Percentiles rank a stretch among this genome's conserved stretches.
These are phyloP conservation scores for Pichia manshurica DNA, from an alignment of 805 yeast species.

Conservation along the genomic window DNA sequence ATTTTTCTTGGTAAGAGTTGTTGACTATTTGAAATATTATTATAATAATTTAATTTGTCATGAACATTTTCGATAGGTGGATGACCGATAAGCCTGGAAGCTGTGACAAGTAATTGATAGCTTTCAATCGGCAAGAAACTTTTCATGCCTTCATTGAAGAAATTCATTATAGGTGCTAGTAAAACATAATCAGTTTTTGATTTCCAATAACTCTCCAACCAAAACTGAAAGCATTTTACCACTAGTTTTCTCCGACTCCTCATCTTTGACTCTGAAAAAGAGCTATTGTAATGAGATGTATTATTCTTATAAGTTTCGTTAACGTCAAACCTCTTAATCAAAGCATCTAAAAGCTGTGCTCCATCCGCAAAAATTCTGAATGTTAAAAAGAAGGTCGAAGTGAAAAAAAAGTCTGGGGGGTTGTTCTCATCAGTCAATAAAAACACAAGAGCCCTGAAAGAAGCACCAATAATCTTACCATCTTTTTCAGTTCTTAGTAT, in stretches of 20 bases:
- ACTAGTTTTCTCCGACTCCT: slow-evolving; percentile 63
- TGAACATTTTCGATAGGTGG: slow-evolving; percentile 43
- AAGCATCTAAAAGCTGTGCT: slow-evolving; percentile 58
- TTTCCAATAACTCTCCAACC: slow-evolving; percentile 92
- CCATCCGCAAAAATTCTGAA: slow-evolving; percentile 69
- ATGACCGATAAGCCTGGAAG: slow-evolving; percentile 52
- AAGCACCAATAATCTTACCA: slow-evolving; percentile 58
- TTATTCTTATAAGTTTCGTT: slow-evolving; percentile 31
- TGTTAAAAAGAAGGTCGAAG: slow-evolving; percentile 70
- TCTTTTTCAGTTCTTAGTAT: slow-evolving; percentile 42
- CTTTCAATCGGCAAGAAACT: slow-evolving; percentile 58
- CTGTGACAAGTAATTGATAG: slow-evolving; percentile 52
- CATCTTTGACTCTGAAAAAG: slow-evolving; percentile 39
- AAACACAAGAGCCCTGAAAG: slow-evolving; percentile 61
- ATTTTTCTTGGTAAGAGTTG: slow-evolving; percentile 55
- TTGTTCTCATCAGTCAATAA: slow-evolving; percentile 59
- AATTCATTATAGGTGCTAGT: slow-evolving; percentile 66
- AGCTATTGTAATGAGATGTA: slow-evolving; percentile 25
- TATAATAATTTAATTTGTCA: slow-evolving; percentile 30
- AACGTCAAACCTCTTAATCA: slow-evolving; percentile 61
- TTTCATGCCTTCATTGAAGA: slow-evolving; percentile 74
- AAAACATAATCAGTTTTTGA: slow-evolving; percentile 51
- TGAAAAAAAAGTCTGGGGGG: slow-evolving; percentile 62
- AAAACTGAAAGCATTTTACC: slow-evolving; percentile 62
- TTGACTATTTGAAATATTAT: slow-evolving; percentile 30